Evolutionary conservation across 768 basidiomycete species (phyloP), one percentile per base, ranked within the genome.

Genomic region (Gloeopeniophorella convolvens): DNA sequence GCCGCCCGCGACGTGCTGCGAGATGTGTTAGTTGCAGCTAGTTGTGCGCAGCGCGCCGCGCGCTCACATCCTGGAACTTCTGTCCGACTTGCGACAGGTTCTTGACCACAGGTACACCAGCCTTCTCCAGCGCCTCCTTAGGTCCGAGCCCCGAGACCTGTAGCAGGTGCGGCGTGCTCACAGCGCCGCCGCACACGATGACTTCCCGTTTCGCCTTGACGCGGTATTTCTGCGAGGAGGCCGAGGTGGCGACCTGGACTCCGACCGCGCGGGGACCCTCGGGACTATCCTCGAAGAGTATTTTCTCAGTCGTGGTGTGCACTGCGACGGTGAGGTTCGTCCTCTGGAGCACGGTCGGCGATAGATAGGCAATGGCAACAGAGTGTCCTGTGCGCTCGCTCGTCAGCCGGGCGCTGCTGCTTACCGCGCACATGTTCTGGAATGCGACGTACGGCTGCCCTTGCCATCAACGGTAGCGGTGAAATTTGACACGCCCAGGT

Each of bases 61-160:
- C n/a, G 34, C 45, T 26, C 34, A 48, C 46, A 40, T 48, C 46
- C 10, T 23, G 36, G 37, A 26, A 31, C 11, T 48, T 39, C 18
- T 48, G 37, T 3, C 46, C 46, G 16, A 48, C 46, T 26, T 40
- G 27, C 15, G 46, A 23, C 12, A 48, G 35, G 21, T 48, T 28
- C 20, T 46, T 45, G 24, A 37, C 31, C 13, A 44, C 40, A 12
- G 24, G 2, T 5, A 75, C 66, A 11, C 59, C 60, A 28, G 65
- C 48, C n/a, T 39, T 49, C 20, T 61, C 57, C 12, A 72, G 57
- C 16, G 66, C 58, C 3, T 51, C 60, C 20, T 61, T 60, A 12
- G 70, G 67, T 31, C 71, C 72, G 50, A 73, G 60, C 23, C 72
- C 72, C 20, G 67, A 68, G 11, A 72, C 59, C 48, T 70, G 62